Evolutionary conservation across 768 basidiomycete species (phyloP), one percentile per base, ranked within the genome.

Genomic region (Panaeolus papilionaceus): DNA sequence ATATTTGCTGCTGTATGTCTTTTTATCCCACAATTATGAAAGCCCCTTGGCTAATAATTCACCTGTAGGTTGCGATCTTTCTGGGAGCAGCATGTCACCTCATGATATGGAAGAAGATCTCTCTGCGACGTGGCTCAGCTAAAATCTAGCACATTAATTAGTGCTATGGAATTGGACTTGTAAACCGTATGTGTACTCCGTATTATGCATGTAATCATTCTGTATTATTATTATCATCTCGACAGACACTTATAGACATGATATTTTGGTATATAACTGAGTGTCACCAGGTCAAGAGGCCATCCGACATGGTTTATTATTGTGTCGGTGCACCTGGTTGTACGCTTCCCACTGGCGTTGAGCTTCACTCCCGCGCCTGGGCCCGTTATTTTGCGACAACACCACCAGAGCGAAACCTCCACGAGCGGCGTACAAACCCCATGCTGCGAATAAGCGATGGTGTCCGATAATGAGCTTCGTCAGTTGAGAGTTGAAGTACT

Each of bases 1-100:
- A 79, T 83, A 33, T 84, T 86, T 66, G 81, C 83, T 51, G 80
- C 81, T 38, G 84, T 85, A 70, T 28, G 79, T 76, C 8, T 39
- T 33, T 16, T 12, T 16, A 12, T 33, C 14, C 7, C 54, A 0
- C 33, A 33, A 16, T 33, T 38, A 28, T 58, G 66, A 23, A 62
- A 39, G 4, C 8, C 11, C 7, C 64, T 47, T 38, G 38, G 42
- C 47, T 51, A 51, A 49, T 65, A 26, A 2, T 62, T 40, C 33
- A 14, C 28, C 61, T 20, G 9, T 40, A 40, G 33, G 58, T 44
- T n/a, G 20, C 47, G 28, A 61, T 49, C 4, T 61, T 28, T 33
- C 33, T 68, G 8, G 82, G 80, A 39, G 73, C 81, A 54, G 66
- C 65, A 28, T 81, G 78, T 49, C 75, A 77, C 64, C 64, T 78